phyloP scores from a whole-genome alignment of 352 stramenopile species.

The Phytophthora chlamydospora region DNA sequence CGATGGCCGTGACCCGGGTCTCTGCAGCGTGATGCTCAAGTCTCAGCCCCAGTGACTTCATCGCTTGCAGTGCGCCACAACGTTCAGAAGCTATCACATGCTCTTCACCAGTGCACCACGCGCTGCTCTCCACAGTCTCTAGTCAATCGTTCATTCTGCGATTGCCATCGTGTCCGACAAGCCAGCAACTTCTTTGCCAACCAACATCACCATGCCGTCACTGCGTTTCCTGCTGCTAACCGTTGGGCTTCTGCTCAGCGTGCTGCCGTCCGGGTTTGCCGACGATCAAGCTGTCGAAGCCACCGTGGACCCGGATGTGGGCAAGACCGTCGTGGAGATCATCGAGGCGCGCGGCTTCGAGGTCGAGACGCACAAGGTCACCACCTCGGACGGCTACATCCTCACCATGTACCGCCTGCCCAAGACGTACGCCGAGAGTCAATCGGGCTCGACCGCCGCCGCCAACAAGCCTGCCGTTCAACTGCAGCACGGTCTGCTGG shows the following conservation, averaged over 20 bases:
- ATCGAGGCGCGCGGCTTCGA: slow-evolving; percentile 43
- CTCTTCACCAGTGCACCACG: neutral
- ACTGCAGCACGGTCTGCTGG: slow-evolving; percentile 55
- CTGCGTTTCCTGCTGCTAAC: slow-evolving; percentile 9
- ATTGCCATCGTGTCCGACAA: slow-evolving; percentile 12
- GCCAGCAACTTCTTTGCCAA: neutral
- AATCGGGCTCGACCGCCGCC: slow-evolving; percentile 17
- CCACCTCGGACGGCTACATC: slow-evolving; percentile 55
- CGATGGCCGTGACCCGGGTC: neutral
- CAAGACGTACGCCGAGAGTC: slow-evolving; percentile 52
- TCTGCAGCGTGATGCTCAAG: neutral
- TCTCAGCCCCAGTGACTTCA: neutral
- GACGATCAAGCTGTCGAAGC: slow-evolving; percentile 25
- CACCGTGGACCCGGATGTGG: slow-evolving; percentile 31
- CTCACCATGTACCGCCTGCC: slow-evolving; percentile 63
- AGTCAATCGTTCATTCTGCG: slow-evolving; percentile 13
- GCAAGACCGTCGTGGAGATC: slow-evolving; percentile 32
- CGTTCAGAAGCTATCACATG: slow-evolving; percentile 6
- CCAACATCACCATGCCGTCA: slow-evolving; percentile 1
- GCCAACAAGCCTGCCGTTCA: slow-evolving; percentile 54
- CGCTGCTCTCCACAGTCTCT: neutral
- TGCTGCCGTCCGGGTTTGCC: slow-evolving; percentile 9
- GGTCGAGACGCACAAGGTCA: slow-evolving; percentile 54
- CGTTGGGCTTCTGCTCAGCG: slow-evolving; percentile 15
- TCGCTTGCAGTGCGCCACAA: neutral